These are phyloP conservation scores for Paraconiothyrium sp. DNA, from an alignment of 2,329 filamentous ascomycete species.

Conservation along the genomic window DNA sequence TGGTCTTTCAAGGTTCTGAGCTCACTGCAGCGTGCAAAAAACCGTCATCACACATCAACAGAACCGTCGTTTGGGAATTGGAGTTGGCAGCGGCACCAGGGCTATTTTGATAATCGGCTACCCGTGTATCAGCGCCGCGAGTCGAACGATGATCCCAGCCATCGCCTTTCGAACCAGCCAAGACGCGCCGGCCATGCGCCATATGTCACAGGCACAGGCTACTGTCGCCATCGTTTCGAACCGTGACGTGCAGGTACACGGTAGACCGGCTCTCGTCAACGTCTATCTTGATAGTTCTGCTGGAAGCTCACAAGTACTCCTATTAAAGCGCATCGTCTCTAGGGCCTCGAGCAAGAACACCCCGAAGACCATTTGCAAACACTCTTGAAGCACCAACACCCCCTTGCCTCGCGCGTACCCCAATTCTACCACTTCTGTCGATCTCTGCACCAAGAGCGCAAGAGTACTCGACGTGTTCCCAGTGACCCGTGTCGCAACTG, in stretches of 20 bases:
- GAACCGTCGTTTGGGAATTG: constrained; percentile 16
- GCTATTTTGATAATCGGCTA: neutral
- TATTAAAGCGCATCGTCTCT: neutral
- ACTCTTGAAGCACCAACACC: neutral
- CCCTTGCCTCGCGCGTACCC: neutral
- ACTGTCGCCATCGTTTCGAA: constrained; percentile 20
- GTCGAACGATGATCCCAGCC: constrained; percentile 14
- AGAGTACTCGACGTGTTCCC: neutral
- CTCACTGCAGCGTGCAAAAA: constrained; percentile 11
- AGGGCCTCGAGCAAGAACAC: neutral
- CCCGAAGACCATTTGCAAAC: neutral
- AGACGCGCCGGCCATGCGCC: constrained; percentile 24
- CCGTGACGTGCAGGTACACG: constrained; percentile 25
- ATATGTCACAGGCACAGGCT: constrained; percentile 23
- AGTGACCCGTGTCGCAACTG: neutral
- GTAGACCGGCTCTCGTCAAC: neutral
- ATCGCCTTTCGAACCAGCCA: constrained; percentile 18
- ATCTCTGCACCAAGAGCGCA: neutral
- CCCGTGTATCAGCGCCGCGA: neutral
- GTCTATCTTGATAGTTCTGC: neutral
- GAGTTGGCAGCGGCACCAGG: neutral
- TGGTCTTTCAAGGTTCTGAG: constrained; percentile 17
- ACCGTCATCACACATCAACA: constrained; percentile 1
- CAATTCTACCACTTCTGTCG: neutral
- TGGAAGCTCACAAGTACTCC: neutral